Percentiles rank a stretch among this genome's conserved stretches.
Conservation (phyloP, 371 early-diverging fungal species). For the Mucor racemosus region DNA sequence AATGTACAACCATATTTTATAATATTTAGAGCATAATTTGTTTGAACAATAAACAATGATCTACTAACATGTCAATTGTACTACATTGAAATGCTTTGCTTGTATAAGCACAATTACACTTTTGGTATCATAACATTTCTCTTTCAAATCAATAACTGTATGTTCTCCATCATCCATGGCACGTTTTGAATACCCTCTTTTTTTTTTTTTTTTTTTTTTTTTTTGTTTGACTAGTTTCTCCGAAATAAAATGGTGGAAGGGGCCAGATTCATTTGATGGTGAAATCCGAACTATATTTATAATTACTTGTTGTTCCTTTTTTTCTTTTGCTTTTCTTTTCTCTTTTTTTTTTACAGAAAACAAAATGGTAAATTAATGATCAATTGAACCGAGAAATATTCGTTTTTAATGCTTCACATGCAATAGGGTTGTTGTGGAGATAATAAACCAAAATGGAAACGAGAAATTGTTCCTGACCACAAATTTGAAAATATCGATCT, state of each 20-base stretch:
- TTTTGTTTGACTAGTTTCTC: no score
- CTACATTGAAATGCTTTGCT: background rate
- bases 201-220: no score
- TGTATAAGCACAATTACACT: background rate
- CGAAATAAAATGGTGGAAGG: background rate
- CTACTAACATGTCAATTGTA: background rate
- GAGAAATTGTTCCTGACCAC: slow-evolving; percentile 82
- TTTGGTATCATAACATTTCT: background rate
- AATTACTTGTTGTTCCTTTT: background rate
- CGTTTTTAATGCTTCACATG: background rate
- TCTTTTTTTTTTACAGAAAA: background rate
- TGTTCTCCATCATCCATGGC: no score
- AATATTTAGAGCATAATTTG: background rate
- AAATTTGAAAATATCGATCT: slow-evolving; percentile 87
- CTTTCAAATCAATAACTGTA: no score
- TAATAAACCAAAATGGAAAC: slow-evolving; percentile 72
- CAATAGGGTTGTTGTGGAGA: slow-evolving; percentile 19
- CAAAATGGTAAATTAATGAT: background rate
- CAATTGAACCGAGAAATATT: no score
- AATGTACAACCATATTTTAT: background rate
- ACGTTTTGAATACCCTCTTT: no score
- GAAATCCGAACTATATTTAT: background rate
- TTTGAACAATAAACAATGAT: background rate
- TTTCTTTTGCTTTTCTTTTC: background rate
- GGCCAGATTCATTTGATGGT: background rate